Base-by-base conservation (phyloP, 202 grass and related monocot genomes). In the Digitaria exilis region DNA sequence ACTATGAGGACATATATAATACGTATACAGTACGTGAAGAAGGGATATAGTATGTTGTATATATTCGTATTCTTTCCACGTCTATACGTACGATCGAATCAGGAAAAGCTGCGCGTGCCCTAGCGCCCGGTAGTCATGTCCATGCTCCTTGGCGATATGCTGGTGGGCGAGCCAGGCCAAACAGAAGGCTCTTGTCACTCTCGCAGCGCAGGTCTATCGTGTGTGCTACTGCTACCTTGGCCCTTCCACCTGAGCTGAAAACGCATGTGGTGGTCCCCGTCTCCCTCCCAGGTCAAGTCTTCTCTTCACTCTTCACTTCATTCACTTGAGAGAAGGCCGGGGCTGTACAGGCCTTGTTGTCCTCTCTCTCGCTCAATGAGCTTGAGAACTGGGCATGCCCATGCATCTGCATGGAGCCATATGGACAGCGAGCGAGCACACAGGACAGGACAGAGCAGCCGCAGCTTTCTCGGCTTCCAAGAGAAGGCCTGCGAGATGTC, bases 381-480 rank as follows among this genome's bases (percentile, higher is more conserved):
- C 35, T 37, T 37, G 35, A 37, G 35, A 37, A 37, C 29, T 34
- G 19, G 49, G 19, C 31, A 25, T 62, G 35, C 54, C 75, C 83
- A 79, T 64, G 75, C 83, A 85, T 72, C n/a, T n/a, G 75, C 43
- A 37, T 37, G 18, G 13, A 5, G 49, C 49, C 17, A 21, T 34
- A 86, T 74, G 59, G 26, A 14, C 39, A 65, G 19, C 34, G 17
- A 64, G 18, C 32, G 34, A 42, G 65, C 34, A 13, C 35, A 69
- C 17, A 16, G 39, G 32, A 13, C 31, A 37, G 3, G 32, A 39
- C 37, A 39, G 39, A 19, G 12, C 24, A 41, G 37, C 62, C 25
- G 35, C 64, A 64, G 73, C 85, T 87, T 87, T 87, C 85, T 82
- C 85, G 51, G 54, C 85, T 63, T 87, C 85, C 85, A 87, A 87